Base-by-base conservation (phyloP, 495 filamentous ascomycete species). In the Bacidia gigantensis region DNA sequence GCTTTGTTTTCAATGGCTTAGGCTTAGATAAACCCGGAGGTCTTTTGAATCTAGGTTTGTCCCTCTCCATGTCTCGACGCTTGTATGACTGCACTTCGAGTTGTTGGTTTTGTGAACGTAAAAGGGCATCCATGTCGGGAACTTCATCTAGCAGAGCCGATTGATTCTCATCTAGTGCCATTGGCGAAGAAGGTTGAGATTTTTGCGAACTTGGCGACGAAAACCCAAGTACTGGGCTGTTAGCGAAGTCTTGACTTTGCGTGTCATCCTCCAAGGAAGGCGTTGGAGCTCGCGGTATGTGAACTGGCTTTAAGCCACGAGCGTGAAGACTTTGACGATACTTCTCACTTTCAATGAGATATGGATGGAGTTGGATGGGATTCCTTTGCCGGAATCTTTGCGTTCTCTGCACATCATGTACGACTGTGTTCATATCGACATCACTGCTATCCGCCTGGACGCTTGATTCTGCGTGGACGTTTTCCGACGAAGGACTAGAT, bases 281-380 rank as follows among this genome's bases (percentile, higher is more conserved):
- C 11, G 62, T 48, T 46, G 62, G 53, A 18, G 53, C 54, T 20
- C 58, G 49, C 24, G 67, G 63, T 29, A 84, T 63, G 45, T 71
- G 75, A 29, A 87, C 65, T 0, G 83, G 82, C 52, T 74, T 77
- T 7, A 87, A 53, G 0, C 83, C 83, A 40, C 79, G 67, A 3
- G 75, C 75, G 50, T 74, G 79, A 62, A 86, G 73, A 9, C 71
- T 68, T 7, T 60, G 73, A 20, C 72, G 69, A 60, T 87, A 86
- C 51, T 76, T 76, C n/a, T 73, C 82, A 57, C 73, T 73, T 58
- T 89, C 84, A 3, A 84, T 58, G 1, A 76, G 62, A 60, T 87
- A 89, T 0, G 84, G 84, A 56, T 86, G 82, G 47, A 86, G 64
- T 59, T 89, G 85, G 26, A 86, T 86, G 2, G 83, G 77, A 50